Percentiles rank a stretch among this genome's conserved stretches.
Evolutionary conservation across 371 early-diverging fungal genomes (phyloP).

Genomic region (Mucor indicus): DNA sequence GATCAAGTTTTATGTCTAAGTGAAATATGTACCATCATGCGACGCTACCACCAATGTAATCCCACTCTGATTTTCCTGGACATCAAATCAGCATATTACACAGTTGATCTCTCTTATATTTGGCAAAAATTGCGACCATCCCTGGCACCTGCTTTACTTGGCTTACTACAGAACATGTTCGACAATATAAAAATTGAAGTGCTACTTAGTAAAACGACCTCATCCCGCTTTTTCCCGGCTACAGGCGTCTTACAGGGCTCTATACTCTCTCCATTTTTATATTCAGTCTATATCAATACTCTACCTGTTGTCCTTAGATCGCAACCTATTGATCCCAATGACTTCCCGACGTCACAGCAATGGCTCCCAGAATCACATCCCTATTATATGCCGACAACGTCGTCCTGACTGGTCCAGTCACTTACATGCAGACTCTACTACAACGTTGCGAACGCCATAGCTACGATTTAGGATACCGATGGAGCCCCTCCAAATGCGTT

Average conservation of each 20-base stretch:
- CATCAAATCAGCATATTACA: constrained; percentile 24
- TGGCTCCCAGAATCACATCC: too few species aligned
- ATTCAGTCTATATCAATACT: neutral
- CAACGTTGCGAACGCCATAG: too few species aligned
- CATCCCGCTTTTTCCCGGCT: neutral
- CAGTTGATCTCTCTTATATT: constrained; percentile 9
- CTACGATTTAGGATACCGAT: too few species aligned
- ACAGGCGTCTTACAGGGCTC: constrained; percentile 6
- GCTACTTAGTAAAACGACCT: neutral
- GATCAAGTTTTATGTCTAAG: constrained; percentile 8
- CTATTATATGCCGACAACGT: too few species aligned
- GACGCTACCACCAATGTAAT: neutral
- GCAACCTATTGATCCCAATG: too few species aligned
- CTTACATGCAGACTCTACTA: too few species aligned
- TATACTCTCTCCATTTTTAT: neutral
- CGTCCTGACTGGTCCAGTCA: too few species aligned
- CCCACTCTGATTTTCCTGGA: constrained; percentile 10
- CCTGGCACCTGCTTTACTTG: neutral
- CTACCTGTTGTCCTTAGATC: neutral
- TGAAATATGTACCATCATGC: neutral
- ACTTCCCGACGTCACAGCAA: too few species aligned
- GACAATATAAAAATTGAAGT: constrained; percentile 11
- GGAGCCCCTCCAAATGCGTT: too few species aligned
- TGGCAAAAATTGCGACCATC: neutral
- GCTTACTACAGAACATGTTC: constrained; percentile 4